Conservation (phyloP, 2,329 filamentous ascomycete genomes). For the Macrophomina tecta region DNA sequence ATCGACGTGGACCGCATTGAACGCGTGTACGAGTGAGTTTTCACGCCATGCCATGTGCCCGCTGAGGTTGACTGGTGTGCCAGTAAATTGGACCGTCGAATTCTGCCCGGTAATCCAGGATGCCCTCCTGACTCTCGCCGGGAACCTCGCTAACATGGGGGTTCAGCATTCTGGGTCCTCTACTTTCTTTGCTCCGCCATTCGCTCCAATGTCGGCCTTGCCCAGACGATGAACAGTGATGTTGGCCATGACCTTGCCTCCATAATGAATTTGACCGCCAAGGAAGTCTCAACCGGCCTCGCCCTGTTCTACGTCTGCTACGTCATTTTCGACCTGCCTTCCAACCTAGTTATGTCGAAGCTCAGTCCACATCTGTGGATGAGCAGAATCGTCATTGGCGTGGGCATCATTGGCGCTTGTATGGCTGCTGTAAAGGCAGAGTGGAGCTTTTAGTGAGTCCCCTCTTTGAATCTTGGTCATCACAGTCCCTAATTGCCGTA, state of each 20-base stretch:
- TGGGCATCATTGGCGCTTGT: constrained; percentile 82
- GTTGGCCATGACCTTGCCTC: constrained; percentile 76
- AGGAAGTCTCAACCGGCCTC: constrained; percentile 82
- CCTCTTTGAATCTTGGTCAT: constrained; percentile 24
- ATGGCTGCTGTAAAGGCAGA: constrained; percentile 81
- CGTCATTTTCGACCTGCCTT: constrained; percentile 86
- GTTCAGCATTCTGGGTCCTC: constrained; percentile 78
- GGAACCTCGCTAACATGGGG: constrained; percentile 6
- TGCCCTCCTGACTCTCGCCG: not conserved
- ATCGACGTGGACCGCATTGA: constrained; percentile 46
- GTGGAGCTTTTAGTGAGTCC: constrained; percentile 78
- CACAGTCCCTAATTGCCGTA: constrained; percentile 27
- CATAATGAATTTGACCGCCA: constrained; percentile 70
- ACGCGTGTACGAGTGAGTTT: constrained; percentile 45
- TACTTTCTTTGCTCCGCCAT: constrained; percentile 95
- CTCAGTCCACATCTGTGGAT: constrained; percentile 90
- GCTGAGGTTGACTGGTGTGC: not conserved
- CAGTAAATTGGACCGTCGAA: constrained; percentile 64
- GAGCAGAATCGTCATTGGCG: constrained; percentile 86
- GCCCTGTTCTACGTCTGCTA: constrained; percentile 93
- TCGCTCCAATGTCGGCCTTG: constrained; percentile 87
- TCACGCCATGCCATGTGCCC: rapidly evolving
- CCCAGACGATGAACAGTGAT: constrained; percentile 87
- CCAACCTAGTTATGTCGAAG: constrained; percentile 86
- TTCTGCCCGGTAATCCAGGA: constrained; percentile 54